These are phyloP conservation scores for Lichtheimia corymbifera DNA, from an alignment of 371 early-diverging fungal genomes.

Conservation along the genomic window DNA sequence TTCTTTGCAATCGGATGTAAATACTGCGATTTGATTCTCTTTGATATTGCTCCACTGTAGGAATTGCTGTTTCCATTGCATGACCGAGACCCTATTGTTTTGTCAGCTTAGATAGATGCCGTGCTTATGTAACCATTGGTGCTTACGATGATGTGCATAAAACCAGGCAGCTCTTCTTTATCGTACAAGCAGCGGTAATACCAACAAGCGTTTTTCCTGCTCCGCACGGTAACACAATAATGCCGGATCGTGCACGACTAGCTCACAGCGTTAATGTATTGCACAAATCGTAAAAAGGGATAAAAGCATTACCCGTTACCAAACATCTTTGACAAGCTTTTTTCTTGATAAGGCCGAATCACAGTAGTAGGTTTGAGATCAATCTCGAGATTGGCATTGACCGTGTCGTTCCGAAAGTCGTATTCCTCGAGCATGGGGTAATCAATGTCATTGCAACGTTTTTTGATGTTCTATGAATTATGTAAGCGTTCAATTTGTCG, in stretches of 20 bases:
- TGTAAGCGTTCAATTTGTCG: background rate
- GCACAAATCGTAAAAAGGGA: background rate
- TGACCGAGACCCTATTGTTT: conserved; percentile 83
- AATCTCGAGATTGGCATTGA: conserved; percentile 88
- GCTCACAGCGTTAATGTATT: background rate
- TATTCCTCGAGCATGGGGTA: conserved; percentile 99
- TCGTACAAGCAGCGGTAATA: conserved; percentile 98
- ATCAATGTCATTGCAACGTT: conserved; percentile 94
- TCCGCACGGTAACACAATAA: conserved; percentile 99
- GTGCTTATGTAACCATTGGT: no score
- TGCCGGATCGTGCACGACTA: conserved; percentile 96
- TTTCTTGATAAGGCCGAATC: conserved; percentile 99
- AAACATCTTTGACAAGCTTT: conserved; percentile 99
- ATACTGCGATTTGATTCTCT: conserved; percentile 91
- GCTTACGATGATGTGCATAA: conserved; percentile 91
- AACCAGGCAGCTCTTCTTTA: conserved; percentile 96
- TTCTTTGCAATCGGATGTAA: conserved; percentile 97
- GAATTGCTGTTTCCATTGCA: conserved; percentile 99
- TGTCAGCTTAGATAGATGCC: background rate
- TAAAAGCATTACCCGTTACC: conserved; percentile 73
- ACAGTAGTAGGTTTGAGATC: conserved; percentile 96
- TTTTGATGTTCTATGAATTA: conserved; percentile 69
- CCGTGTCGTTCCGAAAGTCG: conserved; percentile 95
- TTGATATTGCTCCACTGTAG: conserved; percentile 93
- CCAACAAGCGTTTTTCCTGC: conserved; percentile 99